phyloP scores from a whole-genome alignment of 2,329 filamentous ascomycete species.

The Apiospora sp. region DNA sequence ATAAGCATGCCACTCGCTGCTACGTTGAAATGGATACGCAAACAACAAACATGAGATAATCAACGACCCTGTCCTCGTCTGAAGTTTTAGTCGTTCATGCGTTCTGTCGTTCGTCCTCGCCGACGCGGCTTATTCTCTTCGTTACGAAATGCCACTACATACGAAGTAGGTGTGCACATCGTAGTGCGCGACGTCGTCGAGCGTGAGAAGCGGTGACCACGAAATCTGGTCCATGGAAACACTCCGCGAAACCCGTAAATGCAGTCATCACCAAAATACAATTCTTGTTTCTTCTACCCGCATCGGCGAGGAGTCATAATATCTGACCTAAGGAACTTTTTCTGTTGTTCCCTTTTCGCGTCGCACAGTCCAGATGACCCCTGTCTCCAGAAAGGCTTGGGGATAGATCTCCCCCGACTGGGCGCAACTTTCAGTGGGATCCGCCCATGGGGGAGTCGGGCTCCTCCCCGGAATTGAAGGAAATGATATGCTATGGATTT shows the following conservation, averaged over 20 bases:
- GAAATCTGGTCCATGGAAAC: background rate
- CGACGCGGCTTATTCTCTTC: background rate
- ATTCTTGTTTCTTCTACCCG: background rate
- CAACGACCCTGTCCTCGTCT: background rate
- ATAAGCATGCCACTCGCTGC: background rate
- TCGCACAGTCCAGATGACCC: background rate
- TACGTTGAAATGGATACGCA: background rate
- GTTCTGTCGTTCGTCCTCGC: background rate
- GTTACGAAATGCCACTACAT: background rate
- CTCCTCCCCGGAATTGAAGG: background rate
- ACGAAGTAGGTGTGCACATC: background rate
- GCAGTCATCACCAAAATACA: background rate
- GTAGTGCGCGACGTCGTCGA: background rate
- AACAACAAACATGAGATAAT: background rate
- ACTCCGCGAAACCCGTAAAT: background rate
- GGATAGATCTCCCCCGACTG: background rate
- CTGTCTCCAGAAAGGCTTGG: background rate
- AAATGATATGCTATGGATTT: background rate
- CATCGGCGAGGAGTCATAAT: constrained; percentile 4
- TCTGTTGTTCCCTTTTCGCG: background rate
- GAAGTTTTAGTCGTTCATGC: background rate
- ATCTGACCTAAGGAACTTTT: background rate
- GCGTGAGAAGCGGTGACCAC: background rate
- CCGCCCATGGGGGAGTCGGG: constrained; percentile 16
- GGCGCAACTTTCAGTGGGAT: background rate